Evolutionary conservation across 768 basidiomycete genomes (phyloP).

Genomic region (Rhodotorula sphaerocarpa): DNA sequence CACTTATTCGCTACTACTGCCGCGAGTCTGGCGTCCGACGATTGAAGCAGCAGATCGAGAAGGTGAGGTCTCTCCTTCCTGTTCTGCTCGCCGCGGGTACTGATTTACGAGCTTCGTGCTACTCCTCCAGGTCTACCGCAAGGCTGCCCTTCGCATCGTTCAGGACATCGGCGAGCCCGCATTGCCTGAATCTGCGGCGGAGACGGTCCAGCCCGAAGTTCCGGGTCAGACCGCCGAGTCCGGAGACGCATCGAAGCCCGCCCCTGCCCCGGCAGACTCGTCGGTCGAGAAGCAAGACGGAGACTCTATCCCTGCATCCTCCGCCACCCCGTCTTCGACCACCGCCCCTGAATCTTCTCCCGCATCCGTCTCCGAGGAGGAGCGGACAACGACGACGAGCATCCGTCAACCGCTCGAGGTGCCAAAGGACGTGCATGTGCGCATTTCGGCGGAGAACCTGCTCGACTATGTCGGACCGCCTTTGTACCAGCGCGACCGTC

Average conservation of each 20-base stretch:
- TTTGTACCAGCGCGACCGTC: conserved; percentile 85
- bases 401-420: conserved; percentile 72
- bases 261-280: conserved; percentile 1
- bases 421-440: conserved; percentile 67
- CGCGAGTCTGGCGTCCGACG: conserved; percentile 94
- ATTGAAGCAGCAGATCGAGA: conserved; percentile 97
- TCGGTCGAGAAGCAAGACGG: conserved; percentile 33
- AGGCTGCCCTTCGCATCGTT: conserved; percentile 85
- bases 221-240: conserved; percentile 33
- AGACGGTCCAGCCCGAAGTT: conserved; percentile 42
- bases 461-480: conserved; percentile 96
- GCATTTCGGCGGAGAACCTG: conserved; percentile 74
- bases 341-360: conserved; percentile 20
- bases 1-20: conserved; percentile 92
- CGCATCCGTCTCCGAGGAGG: conserved; percentile 30
- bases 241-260: neutral
- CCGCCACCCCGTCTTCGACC: conserved; percentile 11
- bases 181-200: conserved; percentile 50
- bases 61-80: conserved; percentile 51
- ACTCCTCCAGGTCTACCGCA: conserved; percentile 75
- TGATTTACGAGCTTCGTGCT: too few relatives aligned
- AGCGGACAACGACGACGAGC: conserved; percentile 58
- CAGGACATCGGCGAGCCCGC: conserved; percentile 78
- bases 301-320: conserved; percentile 16
- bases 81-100: too few relatives aligned